Evolutionary conservation across 2,329 filamentous ascomycete species (phyloP).

Genomic region (Chaetomium sp.): DNA sequence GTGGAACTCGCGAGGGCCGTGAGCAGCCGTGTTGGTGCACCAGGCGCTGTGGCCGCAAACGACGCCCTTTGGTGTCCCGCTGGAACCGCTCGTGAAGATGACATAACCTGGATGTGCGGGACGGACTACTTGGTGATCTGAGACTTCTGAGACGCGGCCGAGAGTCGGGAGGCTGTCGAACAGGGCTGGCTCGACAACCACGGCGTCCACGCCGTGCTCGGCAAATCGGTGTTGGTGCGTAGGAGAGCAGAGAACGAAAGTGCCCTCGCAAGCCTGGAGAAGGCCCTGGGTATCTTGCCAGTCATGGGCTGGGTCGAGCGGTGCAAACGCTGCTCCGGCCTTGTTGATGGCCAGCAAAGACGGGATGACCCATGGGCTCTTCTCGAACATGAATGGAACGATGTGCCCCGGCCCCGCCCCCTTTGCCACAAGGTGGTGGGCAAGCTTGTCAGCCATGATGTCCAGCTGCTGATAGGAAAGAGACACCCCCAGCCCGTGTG

Average conservation of each 20-base stretch:
- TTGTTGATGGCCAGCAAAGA: slow-evolving; percentile 10
- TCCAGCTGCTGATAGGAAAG: slow-evolving; percentile 16
- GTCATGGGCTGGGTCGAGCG: not conserved
- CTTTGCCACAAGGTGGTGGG: not conserved
- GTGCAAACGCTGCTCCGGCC: slow-evolving; percentile 12
- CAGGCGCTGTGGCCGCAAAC: slow-evolving; percentile 26
- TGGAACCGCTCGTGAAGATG: slow-evolving; percentile 48
- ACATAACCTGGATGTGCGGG: slow-evolving; percentile 25
- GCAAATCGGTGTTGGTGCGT: not conserved
- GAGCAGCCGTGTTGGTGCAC: slow-evolving; percentile 12
- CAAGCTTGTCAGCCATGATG: slow-evolving; percentile 6
- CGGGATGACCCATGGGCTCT: slow-evolving; percentile 13
- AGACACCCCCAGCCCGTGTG: slow-evolving; percentile 6
- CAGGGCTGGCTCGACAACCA: not conserved
- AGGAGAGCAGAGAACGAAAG: not conserved
- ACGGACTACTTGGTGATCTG: not conserved
- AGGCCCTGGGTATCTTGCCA: not conserved
- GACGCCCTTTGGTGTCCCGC: slow-evolving; percentile 45
- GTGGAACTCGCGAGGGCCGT: not conserved
- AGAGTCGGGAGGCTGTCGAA: not conserved
- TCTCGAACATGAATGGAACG: slow-evolving; percentile 8
- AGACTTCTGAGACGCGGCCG: not conserved
- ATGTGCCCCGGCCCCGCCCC: no score
- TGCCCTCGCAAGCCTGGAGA: not conserved
- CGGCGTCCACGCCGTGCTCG: not conserved